phyloP scores from a whole-genome alignment of 257 asterid genomes.

The Eustoma russellianum region DNA sequence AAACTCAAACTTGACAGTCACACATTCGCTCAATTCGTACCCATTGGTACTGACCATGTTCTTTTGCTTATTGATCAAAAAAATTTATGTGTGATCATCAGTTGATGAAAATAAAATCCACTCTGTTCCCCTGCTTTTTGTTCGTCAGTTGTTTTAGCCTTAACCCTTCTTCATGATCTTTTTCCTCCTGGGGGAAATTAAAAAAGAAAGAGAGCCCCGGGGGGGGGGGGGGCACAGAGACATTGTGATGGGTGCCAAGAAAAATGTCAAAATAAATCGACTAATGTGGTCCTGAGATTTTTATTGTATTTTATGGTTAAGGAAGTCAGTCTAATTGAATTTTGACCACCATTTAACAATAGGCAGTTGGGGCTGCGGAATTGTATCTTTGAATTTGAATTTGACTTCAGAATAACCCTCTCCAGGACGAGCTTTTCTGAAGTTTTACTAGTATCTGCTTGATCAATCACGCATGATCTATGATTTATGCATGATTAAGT shows the following conservation, averaged over 20 bases:
- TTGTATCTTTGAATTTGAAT: slow-evolving; percentile 1
- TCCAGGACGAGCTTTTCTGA: slow-evolving; percentile 2
- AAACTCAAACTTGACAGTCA: too few relatives aligned
- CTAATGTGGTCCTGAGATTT: not conserved
- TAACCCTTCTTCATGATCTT: not conserved
- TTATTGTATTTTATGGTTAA: not conserved
- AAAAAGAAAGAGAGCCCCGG: too few relatives aligned
- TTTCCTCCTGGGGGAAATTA: not conserved
- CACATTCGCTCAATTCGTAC: too few relatives aligned
- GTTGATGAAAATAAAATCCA: too few relatives aligned
- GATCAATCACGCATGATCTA: not conserved
- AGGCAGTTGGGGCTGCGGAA: not conserved
- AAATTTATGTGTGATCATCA: too few relatives aligned
- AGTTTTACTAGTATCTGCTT: not conserved
- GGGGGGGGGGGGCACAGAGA: not conserved
- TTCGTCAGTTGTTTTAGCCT: slow-evolving; percentile 2
- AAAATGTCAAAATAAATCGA: not conserved
- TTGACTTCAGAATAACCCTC: not conserved
- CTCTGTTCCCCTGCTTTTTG: not conserved
- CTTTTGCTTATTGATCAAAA: too few relatives aligned
- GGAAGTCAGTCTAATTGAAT: not conserved
- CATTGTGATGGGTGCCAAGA: not conserved
- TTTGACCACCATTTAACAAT: not conserved
- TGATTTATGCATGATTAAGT: too few relatives aligned
- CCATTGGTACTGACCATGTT: too few relatives aligned